Base-by-base conservation (phyloP, 164 flowering plant species). In the Kalanchoe fedtschenkoi region DNA sequence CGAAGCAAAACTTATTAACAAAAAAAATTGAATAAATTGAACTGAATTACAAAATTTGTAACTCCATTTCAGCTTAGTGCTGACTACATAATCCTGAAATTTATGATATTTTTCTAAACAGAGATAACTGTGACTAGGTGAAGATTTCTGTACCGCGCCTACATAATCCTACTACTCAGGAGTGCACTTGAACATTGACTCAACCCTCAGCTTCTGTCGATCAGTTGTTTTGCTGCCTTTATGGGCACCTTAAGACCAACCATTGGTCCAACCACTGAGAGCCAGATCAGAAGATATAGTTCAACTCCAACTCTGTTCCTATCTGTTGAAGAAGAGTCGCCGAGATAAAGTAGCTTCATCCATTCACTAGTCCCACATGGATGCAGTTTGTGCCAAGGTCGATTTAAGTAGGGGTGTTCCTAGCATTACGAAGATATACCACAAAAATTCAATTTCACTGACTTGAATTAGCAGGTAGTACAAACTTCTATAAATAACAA, bases 341-440 rank as follows among this genome's bases (percentile, higher is more conserved):
- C 63, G 16, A n/a, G 69, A 66, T 73, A 71, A 32, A 88, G 79
- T 61, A 89, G 67, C 79, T 76, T 92, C 92, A 89, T 84, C 91
- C 95, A 84, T 39, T 84, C 98, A 46, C 85, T 71, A 16, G 98
- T 91, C 19, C 93, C 96, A 68, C 95, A 92, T 16, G 98, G 89
- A 77, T 92, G 98, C 65, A 92, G 63, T 51, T 76, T 87, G 74
- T 66, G 86, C 91, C 93, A 92, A 53, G 96, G 96, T 65, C 88
- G 71, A 39, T 81, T 81, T 81, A 89, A 66, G 74, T 75, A 75
- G 0, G 98, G 96, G 74, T 91, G 98, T 66, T 91, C 98, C 98
- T 91, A 68, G 62, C 65, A 66, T 43, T 33, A 19, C 60, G 26
- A 7, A 30, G 26, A 17, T 2, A 34, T 15, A 8, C 51, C 28